These are phyloP conservation scores for Ramalina peruviana DNA, from an alignment of 495 filamentous ascomycete species.

Conservation along the genomic window DNA sequence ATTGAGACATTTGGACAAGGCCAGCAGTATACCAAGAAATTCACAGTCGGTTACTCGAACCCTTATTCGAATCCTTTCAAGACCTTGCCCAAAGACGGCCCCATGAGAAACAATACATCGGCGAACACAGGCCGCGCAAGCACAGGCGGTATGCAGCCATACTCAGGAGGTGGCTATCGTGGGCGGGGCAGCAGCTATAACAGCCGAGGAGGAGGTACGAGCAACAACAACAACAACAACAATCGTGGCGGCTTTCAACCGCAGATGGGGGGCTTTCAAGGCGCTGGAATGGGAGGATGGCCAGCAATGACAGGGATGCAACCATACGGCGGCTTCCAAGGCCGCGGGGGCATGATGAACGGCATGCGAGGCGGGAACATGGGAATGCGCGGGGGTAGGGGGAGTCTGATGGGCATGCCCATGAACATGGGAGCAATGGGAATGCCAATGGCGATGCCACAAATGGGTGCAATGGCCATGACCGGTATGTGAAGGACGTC, in stretches of 20 bases:
- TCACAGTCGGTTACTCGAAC: conserved; percentile 59
- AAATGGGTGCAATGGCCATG: conserved; percentile 40
- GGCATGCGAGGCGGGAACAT: conserved; percentile 47
- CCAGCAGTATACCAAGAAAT: conserved; percentile 47
- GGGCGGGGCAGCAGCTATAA: conserved; percentile 33
- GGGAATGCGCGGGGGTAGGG: conserved; percentile 52
- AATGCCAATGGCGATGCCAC: conserved; percentile 27
- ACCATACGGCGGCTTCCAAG: conserved; percentile 39
- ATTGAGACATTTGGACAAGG: conserved; percentile 50
- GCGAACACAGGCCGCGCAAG: conserved; percentile 20
- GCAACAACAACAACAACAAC: conserved; percentile 10
- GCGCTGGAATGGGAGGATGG: conserved; percentile 26
- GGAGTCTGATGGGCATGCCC: conserved; percentile 58
- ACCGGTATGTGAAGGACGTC: conserved; percentile 33
- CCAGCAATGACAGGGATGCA: conserved; percentile 35
- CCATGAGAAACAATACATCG: conserved; percentile 54
- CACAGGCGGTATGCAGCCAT: conserved; percentile 21
- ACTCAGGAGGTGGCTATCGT: conserved; percentile 21
- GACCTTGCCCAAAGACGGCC: conserved; percentile 83
- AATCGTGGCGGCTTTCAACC: conserved; percentile 27
- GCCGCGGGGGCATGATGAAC: conserved; percentile 30
- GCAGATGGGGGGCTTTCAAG: conserved; percentile 37
- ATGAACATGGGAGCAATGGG: conserved; percentile 38
- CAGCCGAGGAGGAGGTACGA: conserved; percentile 33
- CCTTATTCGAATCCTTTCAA: conserved; percentile 75